Conservation (phyloP, 208 protist species). For the Angomonas deanei region DNA sequence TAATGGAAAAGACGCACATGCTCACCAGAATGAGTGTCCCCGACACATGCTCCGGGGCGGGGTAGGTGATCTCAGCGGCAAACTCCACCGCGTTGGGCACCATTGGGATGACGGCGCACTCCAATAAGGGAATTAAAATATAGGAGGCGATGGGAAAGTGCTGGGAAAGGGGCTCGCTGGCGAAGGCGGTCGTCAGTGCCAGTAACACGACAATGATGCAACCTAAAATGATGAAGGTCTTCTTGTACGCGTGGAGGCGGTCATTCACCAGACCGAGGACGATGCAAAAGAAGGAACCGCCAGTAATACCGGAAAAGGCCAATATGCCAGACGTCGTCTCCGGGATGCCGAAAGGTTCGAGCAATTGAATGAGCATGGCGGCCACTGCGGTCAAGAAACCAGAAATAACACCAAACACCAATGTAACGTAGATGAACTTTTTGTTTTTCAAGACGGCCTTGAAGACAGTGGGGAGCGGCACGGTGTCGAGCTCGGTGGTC, state of each 20-base stretch:
- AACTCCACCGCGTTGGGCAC: conserved; percentile 49
- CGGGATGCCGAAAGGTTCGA: conserved; percentile 37
- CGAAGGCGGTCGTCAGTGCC: conserved; percentile 6
- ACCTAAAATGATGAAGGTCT: conserved; percentile 13
- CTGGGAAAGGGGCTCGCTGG: conserved; percentile 2
- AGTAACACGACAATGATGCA: conserved; percentile 11
- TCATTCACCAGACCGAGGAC: conserved; percentile 29
- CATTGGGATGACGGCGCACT: conserved; percentile 30
- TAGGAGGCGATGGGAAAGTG: conserved; percentile 13
- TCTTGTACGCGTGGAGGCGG: conserved; percentile 28
- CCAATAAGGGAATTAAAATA: conserved; percentile 30
- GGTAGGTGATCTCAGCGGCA: conserved; percentile 51
- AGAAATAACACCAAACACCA: conserved; percentile 30
- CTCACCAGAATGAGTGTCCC: conserved; percentile 19
- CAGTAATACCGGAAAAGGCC: conserved; percentile 38
- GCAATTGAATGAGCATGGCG: conserved; percentile 31
- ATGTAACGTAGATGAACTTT: conserved; percentile 25
- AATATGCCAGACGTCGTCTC: conserved; percentile 31
- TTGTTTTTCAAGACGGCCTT: conserved; percentile 18
- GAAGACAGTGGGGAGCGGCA: conserved; percentile 13
- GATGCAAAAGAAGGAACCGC: conserved; percentile 25
- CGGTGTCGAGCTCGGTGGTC: conserved; percentile 11
- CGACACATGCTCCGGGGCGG: conserved; percentile 28
- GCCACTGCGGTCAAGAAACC: conserved; percentile 33
- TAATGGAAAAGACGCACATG: conserved; percentile 16